These are phyloP conservation scores for Kazachstania taianensis DNA, from an alignment of 805 yeast species.

Conservation along the genomic window DNA sequence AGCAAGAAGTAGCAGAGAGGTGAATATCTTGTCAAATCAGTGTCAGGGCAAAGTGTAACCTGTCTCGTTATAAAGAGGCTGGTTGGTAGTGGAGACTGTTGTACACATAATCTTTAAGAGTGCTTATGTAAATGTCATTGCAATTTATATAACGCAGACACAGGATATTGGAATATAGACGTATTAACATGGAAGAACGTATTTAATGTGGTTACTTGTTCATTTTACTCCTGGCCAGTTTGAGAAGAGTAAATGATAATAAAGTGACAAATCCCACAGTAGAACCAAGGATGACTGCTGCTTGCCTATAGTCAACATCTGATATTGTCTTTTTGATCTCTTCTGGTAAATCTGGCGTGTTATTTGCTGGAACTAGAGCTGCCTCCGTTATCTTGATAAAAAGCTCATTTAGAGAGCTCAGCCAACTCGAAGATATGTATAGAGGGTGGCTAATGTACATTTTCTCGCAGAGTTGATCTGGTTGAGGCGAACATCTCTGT, in stretches of 20 bases:
- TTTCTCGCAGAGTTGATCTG: slow-evolving; percentile 71
- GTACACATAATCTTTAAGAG: too few species aligned
- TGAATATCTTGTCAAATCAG: too few species aligned
- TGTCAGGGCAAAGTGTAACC: too few species aligned
- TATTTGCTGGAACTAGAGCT: slow-evolving; percentile 64
- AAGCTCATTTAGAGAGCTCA: slow-evolving; percentile 72
- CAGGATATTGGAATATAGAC: too few species aligned
- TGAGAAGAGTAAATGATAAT: slow-evolving; percentile 55
- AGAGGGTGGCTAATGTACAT: slow-evolving; percentile 68
- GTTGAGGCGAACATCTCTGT: slow-evolving; percentile 76
- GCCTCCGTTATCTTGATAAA: slow-evolving; percentile 84
- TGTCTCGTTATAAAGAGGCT: too few species aligned
- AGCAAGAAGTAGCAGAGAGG: too few species aligned
- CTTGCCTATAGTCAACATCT: slow-evolving; percentile 41
- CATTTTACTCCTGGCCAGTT: slow-evolving; percentile 19
- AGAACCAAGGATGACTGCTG: slow-evolving; percentile 51
- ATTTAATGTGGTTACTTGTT: too few species aligned
- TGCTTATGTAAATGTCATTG: too few species aligned
- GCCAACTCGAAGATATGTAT: slow-evolving; percentile 87
- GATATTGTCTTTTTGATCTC: slow-evolving; percentile 37
- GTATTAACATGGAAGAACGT: too few species aligned
- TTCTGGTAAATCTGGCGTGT: slow-evolving; percentile 70
- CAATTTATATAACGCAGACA: too few species aligned
- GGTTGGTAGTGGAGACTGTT: too few species aligned
- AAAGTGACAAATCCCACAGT: slow-evolving; percentile 58